These are phyloP conservation scores for Centrapalus pauciflorus DNA, from an alignment of 129 eudicot genomes.

Conservation along the genomic window DNA sequence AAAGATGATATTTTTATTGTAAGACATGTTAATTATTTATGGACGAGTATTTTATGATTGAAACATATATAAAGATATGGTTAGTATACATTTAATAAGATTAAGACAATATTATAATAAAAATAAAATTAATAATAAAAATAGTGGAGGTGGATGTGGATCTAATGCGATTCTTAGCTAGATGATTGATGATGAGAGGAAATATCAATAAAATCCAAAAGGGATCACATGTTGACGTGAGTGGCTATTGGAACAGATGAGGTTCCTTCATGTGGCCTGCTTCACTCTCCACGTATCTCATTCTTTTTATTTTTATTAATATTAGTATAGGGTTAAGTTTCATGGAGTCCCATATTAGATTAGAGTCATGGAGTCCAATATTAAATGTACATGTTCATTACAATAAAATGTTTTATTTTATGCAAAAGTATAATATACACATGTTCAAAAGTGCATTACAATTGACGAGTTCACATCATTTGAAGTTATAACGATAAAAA, in stretches of 20 bases:
- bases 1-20: no score
- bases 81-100: no score
- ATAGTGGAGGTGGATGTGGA: not conserved
- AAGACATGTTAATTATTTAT: no score
- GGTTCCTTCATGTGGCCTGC: conserved; percentile 33
- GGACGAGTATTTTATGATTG: no score
- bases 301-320: conserved; percentile 1
- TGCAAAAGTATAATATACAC: not conserved
- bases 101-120: conserved; percentile 2
- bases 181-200: not conserved
- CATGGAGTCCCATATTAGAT: no score
- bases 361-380: no score
- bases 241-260: conserved; percentile 31
- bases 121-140: not conserved
- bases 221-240: conserved; percentile 30
- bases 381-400: not conserved
- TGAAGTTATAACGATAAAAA: no score
- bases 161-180: conserved; percentile 8
- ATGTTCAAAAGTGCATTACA: not conserved
- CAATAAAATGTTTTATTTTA: not conserved
- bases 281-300: conserved; percentile 31
- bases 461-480: no score
- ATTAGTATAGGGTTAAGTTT: no score
- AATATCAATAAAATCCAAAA: conserved; percentile 26
- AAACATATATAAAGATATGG: no score